Conservation (phyloP, 768 basidiomycete species). For the Macrolepiota fuliginosa region DNA sequence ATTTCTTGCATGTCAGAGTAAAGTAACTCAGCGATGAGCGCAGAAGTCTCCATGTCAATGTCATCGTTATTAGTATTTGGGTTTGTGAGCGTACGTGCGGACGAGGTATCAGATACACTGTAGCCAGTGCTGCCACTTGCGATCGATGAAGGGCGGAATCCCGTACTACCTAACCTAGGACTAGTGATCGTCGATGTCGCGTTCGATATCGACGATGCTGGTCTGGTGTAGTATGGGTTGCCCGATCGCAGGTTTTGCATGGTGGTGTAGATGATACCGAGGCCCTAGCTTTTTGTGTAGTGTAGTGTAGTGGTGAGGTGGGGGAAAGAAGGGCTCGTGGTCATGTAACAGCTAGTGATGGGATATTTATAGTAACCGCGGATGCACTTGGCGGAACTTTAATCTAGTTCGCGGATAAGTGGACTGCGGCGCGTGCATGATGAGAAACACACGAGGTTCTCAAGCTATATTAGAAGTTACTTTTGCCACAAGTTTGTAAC, state of each 20-base stretch:
- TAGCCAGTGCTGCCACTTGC: neutral
- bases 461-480: no score
- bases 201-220: conserved; percentile 8
- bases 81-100: neutral
- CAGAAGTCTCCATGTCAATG: conserved; percentile 34
- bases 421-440: neutral
- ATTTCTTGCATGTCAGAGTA: conserved; percentile 38
- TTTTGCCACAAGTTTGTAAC: no score
- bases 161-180: neutral
- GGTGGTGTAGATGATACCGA: neutral
- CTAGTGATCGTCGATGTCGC: conserved; percentile 2
- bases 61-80: neutral
- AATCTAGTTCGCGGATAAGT: neutral
- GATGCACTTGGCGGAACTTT: neutral
- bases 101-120: neutral
- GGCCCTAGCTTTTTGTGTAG: neutral
- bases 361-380: neutral
- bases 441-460: no score
- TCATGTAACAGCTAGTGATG: no score
- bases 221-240: neutral
- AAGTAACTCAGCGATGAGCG: conserved; percentile 38
- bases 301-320: neutral
- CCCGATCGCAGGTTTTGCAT: neutral
- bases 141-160: neutral
- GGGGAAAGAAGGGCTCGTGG: neutral